Conservation (phyloP, 805 yeast species). For the Geotrichum ghanense region DNA sequence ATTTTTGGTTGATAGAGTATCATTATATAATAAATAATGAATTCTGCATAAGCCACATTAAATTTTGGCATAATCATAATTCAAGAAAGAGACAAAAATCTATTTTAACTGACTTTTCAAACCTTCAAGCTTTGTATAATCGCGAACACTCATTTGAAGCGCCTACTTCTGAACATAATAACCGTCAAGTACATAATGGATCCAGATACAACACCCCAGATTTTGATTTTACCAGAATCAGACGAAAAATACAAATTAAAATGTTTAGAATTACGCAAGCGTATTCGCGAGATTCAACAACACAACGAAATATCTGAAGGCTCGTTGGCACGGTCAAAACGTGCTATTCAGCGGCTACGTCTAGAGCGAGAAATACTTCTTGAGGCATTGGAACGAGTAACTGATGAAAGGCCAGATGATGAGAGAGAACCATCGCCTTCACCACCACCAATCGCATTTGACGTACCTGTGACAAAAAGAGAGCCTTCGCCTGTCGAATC, state of each 20-base stretch:
- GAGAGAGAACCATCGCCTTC: slow-evolving; percentile 18
- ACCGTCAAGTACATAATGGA: background rate
- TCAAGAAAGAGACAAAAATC: too few relatives aligned
- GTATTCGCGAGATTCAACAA: slow-evolving; percentile 62
- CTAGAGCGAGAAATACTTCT: slow-evolving; percentile 73
- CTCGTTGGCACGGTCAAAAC: slow-evolving; percentile 66
- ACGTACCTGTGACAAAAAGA: background rate
- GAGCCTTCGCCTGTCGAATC: background rate
- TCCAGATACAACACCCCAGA: too few relatives aligned
- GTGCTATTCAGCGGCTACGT: slow-evolving; percentile 64
- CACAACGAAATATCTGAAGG: slow-evolving; percentile 66
- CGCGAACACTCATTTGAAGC: slow-evolving; percentile 1
- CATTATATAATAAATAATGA: too few relatives aligned
- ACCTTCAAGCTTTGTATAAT: too few relatives aligned
- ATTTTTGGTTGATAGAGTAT: too few relatives aligned
- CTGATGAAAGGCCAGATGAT: slow-evolving; percentile 16
- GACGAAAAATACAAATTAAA: slow-evolving; percentile 43
- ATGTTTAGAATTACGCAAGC: slow-evolving; percentile 58
- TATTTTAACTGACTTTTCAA: too few relatives aligned
- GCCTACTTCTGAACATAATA: slow-evolving; percentile 4
- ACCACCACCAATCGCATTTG: background rate
- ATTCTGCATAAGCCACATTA: too few relatives aligned
- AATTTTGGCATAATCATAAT: too few relatives aligned
- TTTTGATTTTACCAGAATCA: slow-evolving; percentile 3
- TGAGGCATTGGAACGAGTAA: slow-evolving; percentile 57